Percentiles rank a stretch among this genome's conserved stretches.
Conservation (phyloP, 2,329 filamentous ascomycete genomes). For the Aaosphaeria arxii region DNA sequence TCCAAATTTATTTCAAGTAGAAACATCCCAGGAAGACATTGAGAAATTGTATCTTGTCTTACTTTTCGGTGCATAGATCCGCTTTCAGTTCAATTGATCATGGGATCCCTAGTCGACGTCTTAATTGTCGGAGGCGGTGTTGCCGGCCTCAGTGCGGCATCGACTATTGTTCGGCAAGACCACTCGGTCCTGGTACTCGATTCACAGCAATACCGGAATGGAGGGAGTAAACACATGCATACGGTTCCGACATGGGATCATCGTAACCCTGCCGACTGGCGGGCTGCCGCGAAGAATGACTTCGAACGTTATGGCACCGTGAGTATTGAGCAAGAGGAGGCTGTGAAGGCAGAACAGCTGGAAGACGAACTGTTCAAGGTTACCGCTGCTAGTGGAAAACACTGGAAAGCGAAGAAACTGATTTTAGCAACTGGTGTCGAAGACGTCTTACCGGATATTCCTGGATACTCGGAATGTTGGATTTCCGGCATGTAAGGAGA, state of each 20-base stretch:
- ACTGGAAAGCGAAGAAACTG: conserved; percentile 50
- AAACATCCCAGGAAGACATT: no score
- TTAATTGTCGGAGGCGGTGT: conserved; percentile 38
- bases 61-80: neutral
- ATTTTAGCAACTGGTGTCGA: conserved; percentile 52
- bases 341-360: conserved; percentile 15
- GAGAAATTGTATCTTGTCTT: no score
- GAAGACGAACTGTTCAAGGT: conserved; percentile 26
- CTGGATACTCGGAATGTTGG: conserved; percentile 36
- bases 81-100: neutral
- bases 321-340: conserved; percentile 12
- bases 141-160: conserved; percentile 38
- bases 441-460: conserved; percentile 49
- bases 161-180: conserved; percentile 31
- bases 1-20: no score
- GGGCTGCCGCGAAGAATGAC: conserved; percentile 20
- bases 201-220: conserved; percentile 38
- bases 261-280: conserved; percentile 26
- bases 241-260: conserved; percentile 39
- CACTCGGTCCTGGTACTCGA: conserved; percentile 41
- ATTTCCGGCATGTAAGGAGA: neutral
- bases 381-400: conserved; percentile 37
- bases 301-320: conserved; percentile 22
- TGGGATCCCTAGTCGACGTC: conserved; percentile 1
- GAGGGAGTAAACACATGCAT: conserved; percentile 38